These are phyloP conservation scores for Cronartium ribicola DNA, from an alignment of 1,284 basidiomycete species.

Conservation along the genomic window DNA sequence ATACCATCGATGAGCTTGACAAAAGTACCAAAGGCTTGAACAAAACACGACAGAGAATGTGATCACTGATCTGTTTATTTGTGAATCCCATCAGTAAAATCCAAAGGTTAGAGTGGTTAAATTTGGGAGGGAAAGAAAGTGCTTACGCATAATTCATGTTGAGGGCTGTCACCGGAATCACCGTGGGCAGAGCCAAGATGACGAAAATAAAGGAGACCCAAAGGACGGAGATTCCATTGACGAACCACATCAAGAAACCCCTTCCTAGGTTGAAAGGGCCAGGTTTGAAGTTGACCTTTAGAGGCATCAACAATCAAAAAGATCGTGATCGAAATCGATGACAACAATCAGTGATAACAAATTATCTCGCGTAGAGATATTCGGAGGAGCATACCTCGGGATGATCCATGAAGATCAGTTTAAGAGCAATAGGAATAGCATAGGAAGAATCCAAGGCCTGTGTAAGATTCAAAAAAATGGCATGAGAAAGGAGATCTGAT, in stretches of 20 bases:
- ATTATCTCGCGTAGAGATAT: neutral
- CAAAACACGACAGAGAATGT: conserved; percentile 19
- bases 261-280: conserved; percentile 84
- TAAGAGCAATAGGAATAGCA: conserved; percentile 60
- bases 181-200: conserved; percentile 68
- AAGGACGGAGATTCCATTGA: conserved; percentile 64
- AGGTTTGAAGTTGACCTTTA: conserved; percentile 61
- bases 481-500: conserved; percentile 44
- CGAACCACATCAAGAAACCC: conserved; percentile 62
- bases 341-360: too few species aligned
- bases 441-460: conserved; percentile 56
- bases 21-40: conserved; percentile 29
- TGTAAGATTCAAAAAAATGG: neutral
- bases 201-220: conserved; percentile 68
- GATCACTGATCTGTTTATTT: conserved; percentile 26
- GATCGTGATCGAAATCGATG: neutral
- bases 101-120: too few species aligned
- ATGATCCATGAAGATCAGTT: conserved; percentile 68
- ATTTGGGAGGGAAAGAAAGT: neutral
- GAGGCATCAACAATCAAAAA: neutral
- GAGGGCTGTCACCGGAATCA: conserved; percentile 62
- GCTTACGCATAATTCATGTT: conserved; percentile 76
- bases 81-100: neutral
- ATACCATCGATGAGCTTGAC: conserved; percentile 35
- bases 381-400: conserved; percentile 62